A percentile compares a stretch with the other conserved stretches of the same genome.
phyloP scores from a whole-genome alignment of 129 eudicot genomes.

The Deinandra increscens region DNA sequence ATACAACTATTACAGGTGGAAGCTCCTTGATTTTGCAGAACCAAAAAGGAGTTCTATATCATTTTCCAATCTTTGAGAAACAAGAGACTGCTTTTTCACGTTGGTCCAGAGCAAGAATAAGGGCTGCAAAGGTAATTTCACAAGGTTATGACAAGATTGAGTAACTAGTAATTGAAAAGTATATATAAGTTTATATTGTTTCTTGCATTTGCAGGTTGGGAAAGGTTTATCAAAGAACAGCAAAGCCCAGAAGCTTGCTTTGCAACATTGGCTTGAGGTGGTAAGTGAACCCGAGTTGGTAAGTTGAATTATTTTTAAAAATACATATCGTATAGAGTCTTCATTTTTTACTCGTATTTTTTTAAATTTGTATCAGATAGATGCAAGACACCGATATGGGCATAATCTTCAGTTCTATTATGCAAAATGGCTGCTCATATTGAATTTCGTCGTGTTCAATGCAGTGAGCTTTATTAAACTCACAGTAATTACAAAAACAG shows the following conservation, averaged over 20 bases:
- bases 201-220: slow-evolving; percentile 49
- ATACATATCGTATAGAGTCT: background rate
- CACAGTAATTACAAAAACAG: too few species aligned
- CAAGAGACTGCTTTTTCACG: slow-evolving; percentile 94
- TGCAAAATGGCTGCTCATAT: slow-evolving; percentile 61
- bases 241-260: slow-evolving; percentile 72
- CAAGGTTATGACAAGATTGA: background rate
- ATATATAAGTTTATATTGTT: background rate
- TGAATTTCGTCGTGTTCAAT: too few species aligned
- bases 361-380: slow-evolving; percentile 44
- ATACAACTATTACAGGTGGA: slow-evolving; percentile 58
- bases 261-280: slow-evolving; percentile 92
- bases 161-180: background rate
- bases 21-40: slow-evolving; percentile 87
- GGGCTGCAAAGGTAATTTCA: slow-evolving; percentile 84
- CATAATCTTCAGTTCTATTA: slow-evolving; percentile 71
- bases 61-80: slow-evolving; percentile 82
- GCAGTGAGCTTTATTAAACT: too few species aligned
- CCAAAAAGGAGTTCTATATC: slow-evolving; percentile 84
- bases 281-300: slow-evolving; percentile 35
- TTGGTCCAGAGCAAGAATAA: slow-evolving; percentile 94
- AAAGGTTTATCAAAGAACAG: slow-evolving; percentile 63
- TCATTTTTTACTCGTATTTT: background rate
- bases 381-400: slow-evolving; percentile 91
- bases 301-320: background rate